Evolutionary conservation across 768 basidiomycete species (phyloP), one percentile per base, ranked within the genome.

Genomic region (Suillus placidus): DNA sequence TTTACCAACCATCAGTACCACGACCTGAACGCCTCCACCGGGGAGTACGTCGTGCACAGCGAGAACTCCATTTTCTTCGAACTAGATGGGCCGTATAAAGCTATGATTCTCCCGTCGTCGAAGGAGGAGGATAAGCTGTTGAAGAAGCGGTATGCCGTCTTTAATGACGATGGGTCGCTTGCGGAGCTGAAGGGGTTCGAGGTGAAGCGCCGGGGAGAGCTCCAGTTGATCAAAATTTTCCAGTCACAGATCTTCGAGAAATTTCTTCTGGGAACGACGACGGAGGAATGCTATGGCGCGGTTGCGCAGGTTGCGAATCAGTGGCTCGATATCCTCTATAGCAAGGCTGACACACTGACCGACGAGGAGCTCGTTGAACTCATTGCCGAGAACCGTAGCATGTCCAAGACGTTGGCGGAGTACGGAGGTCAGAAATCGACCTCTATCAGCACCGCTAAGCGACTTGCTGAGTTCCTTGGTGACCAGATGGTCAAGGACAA

Each of bases 11-110:
- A 99, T 68, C 97, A 99, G 76, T 99, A 99, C 76, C 97, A 99
- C 76, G 91, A 96, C 70, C 82, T 97, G 26, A 89, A 98, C 73
- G 85, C 87, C 8, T 88, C 90, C 60, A 91, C 91, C 0, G 95
- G 96, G 35, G 87, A 90, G 67, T 98, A 97, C 78, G 81, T 81
- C 23, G 80, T 99, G 35, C 92, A 93, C 67, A 93, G 90, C 78
- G 97, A 99, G 78, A 99, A 99, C 79, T 97, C 95, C 18, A 99
- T 99, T 78, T 99, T 99, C 83, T 99, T 99, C 80, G 97, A 99
- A 78, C 84, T 99, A 66, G 97, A 99, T 71, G 97, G 97, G 2
- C 97, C 97, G 1, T 99, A 99, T 82, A 94, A 89, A 69, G 97
- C 97, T 7, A 99, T 99, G 97, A 98, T 99, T 71, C 85, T 99